Evolutionary conservation across 73 alveolate species (phyloP).

Genomic region (Tetrahymena thermophila): DNA sequence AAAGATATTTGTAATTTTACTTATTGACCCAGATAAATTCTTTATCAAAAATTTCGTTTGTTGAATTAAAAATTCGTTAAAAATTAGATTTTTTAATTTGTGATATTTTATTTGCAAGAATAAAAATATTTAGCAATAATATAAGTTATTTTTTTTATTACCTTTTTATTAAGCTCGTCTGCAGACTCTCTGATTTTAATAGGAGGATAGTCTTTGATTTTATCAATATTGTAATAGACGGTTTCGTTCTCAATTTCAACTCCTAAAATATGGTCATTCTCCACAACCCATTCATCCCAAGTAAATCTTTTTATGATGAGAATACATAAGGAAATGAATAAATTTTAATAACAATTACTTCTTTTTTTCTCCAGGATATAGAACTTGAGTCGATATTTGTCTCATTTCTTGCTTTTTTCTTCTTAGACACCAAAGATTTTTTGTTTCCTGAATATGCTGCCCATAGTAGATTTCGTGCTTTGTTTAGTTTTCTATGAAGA

Average conservation of each 20-base stretch:
- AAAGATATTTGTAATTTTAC: too few species aligned
- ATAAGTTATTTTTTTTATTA: neutral
- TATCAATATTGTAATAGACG: slow-evolving; percentile 32
- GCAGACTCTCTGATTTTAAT: neutral
- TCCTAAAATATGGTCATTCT: slow-evolving; percentile 36
- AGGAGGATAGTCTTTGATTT: slow-evolving; percentile 25
- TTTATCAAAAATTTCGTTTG: too few species aligned
- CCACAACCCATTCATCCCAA: slow-evolving; percentile 49
- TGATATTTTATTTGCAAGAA: too few species aligned
- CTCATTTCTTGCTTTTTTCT: neutral
- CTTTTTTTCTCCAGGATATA: neutral
- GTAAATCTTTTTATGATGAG: neutral
- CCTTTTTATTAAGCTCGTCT: neutral
- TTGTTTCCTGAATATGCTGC: neutral
- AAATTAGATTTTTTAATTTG: too few species aligned
- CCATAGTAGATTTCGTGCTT: neutral
- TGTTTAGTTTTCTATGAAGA: neutral
- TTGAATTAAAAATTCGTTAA: too few species aligned
- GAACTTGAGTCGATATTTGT: neutral
- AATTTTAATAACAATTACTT: neutral
- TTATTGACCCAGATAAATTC: too few species aligned
- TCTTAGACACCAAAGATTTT: neutral
- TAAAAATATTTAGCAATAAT: too few species aligned
- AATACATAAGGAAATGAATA: neutral
- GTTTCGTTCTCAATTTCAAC: slow-evolving; percentile 40